phyloP scores from a whole-genome alignment of 129 eudicot genomes.

The Sambucus nigra region DNA sequence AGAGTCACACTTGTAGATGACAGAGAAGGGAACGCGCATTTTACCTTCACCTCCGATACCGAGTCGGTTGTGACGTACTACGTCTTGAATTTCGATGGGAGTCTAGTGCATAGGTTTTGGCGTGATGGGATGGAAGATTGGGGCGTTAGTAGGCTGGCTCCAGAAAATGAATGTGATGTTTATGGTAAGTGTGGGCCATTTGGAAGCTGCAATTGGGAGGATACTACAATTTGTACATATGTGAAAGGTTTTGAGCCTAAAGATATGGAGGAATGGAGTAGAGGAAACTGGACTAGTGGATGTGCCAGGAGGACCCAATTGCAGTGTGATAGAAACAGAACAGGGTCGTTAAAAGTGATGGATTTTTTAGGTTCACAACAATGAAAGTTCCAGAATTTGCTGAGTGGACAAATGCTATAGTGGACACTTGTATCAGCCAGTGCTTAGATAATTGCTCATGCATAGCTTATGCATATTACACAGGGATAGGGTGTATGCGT shows the following conservation, averaged over 20 bases:
- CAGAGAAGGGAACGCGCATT: background rate
- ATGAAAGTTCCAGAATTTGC: constrained; percentile 16
- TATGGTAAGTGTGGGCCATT: constrained; percentile 17
- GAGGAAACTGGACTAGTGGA: constrained; percentile 20
- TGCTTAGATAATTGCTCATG: constrained; percentile 36
- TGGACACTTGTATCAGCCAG: constrained; percentile 11
- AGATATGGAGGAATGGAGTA: constrained; percentile 11
- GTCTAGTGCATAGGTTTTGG: constrained; percentile 5
- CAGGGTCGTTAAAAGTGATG: constrained; percentile 6
- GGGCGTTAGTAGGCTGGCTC: constrained; percentile 4
- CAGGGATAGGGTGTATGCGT: constrained; percentile 22
- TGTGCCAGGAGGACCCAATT: constrained; percentile 12
- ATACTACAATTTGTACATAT: constrained; percentile 13
- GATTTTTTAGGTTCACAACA: constrained; percentile 9
- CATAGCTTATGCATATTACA: constrained; percentile 17
- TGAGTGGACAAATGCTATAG: background rate
- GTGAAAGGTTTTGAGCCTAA: constrained; percentile 18
- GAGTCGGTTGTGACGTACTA: background rate
- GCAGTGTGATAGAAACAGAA: constrained; percentile 6
- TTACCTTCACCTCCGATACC: background rate
- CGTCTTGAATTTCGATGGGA: constrained; percentile 10
- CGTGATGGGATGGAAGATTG: constrained; percentile 9
- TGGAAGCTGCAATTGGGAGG: constrained; percentile 3
- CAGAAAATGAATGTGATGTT: constrained; percentile 4
- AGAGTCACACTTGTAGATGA: constrained; percentile 15